Conservation (phyloP, 2,329 filamentous ascomycete genomes). For the Trichophyton equinum region DNA sequence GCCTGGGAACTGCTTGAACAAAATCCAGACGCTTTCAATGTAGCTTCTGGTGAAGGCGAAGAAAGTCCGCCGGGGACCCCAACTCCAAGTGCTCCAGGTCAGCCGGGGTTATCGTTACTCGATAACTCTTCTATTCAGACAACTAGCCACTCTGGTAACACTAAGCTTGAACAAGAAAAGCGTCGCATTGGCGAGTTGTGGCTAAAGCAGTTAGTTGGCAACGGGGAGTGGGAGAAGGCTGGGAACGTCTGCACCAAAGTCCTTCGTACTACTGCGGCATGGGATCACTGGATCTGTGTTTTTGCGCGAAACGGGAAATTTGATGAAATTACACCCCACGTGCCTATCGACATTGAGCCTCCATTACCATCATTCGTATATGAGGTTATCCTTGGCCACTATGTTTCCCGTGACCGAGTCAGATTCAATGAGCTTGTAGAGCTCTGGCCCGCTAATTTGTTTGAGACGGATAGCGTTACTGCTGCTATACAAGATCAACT, state of each 20-base stretch:
- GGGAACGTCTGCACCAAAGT: slow-evolving; percentile 74
- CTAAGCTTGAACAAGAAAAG: slow-evolving; percentile 72
- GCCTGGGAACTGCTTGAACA: slow-evolving; percentile 84
- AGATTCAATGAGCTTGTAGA: slow-evolving; percentile 69
- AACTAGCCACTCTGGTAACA: slow-evolving; percentile 30
- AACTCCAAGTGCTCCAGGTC: slow-evolving; percentile 49
- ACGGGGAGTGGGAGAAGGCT: slow-evolving; percentile 62
- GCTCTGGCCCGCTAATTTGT: slow-evolving; percentile 71
- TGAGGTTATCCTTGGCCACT: slow-evolving; percentile 79
- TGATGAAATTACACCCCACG: slow-evolving; percentile 75
- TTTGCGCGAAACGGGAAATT: slow-evolving; percentile 79
- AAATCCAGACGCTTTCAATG: slow-evolving; percentile 54
- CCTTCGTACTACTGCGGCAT: slow-evolving; percentile 62
- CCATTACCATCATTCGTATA: slow-evolving; percentile 72
- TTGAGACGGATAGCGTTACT: slow-evolving; percentile 63
- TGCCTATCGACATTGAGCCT: slow-evolving; percentile 68
- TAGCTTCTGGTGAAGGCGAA: slow-evolving; percentile 23
- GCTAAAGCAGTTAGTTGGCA: slow-evolving; percentile 71
- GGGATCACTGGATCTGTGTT: slow-evolving; percentile 92
- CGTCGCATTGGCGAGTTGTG: slow-evolving; percentile 82
- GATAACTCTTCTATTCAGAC: slow-evolving; percentile 2
- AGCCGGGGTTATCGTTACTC: slow-evolving; percentile 16
- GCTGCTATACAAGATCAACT: slow-evolving; percentile 72
- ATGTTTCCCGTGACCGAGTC: slow-evolving; percentile 63
- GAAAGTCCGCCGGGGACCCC: slow-evolving; percentile 24